Base-by-base conservation (phyloP, 176 grass and related monocot genomes). In the Ensete ventricosum region DNA sequence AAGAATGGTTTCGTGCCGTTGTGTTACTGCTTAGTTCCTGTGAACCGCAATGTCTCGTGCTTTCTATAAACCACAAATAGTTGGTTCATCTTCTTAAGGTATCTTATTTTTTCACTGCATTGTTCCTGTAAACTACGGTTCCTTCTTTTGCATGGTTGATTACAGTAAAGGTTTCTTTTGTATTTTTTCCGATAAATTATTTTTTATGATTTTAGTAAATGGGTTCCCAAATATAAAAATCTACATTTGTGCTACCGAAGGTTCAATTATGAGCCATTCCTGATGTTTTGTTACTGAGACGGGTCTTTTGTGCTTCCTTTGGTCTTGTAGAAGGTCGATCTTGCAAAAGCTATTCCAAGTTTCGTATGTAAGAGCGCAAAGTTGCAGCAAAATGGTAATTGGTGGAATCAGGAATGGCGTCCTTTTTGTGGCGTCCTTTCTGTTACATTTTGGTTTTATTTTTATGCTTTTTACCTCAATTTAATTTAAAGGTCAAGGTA, bases 401-500 rank as follows among this genome's bases (percentile, higher is more conserved):
- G 20, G 1, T 50, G 67, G 48, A 52, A 51, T 7, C 17, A 51
- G 48, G 34, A 50, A 70, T 43, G 48, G 20, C 19, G 8, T 70
- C 27, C 51, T 17, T 27, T 64, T 70, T 70, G 8, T 1, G 22
- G 22, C 22, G 22, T 23, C 22, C 22, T 16, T 26, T 64, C 51
- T 70, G 8, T 1, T 70, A 51, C 7, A 1, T 70, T n/a, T 7
- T 13, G 48, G 20, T 60, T 14, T 11, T 20, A 50, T 2, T 70
- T 51, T 70, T 50, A 11, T 13, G 4, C 43, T 50, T 50, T 1
- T 70, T n/a, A 70, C 48, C 19, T 50, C 1, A 70, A 20, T 26
- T 24, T n/a, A 8, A 57, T 55, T 27, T 34, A 9, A 49, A 96
- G 93, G 93, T 96, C 57, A 92, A 96, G 75, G 11, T 82, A 53